These are phyloP conservation scores for Barbatosphaeria neglecta DNA, from an alignment of 495 filamentous ascomycete species.

Conservation along the genomic window DNA sequence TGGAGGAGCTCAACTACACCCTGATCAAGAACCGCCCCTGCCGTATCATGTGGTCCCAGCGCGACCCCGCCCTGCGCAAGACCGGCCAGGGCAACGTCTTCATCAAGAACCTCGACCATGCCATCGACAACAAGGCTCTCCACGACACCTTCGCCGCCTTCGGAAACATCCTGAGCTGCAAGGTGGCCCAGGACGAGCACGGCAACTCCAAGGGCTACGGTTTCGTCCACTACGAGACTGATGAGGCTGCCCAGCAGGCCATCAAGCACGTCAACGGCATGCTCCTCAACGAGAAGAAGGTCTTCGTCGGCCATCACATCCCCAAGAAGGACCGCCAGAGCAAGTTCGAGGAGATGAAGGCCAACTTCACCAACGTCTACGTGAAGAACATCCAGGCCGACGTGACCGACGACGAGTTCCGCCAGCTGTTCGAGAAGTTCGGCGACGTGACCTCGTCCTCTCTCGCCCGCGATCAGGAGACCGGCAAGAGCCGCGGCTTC, in stretches of 20 bases:
- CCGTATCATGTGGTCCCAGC: conserved; percentile 99
- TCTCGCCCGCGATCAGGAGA: conserved; percentile 71
- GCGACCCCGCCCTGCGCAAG: conserved; percentile 97
- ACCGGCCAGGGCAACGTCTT: conserved; percentile 99
- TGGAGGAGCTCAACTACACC: conserved; percentile 99
- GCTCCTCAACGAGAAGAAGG: conserved; percentile 99
- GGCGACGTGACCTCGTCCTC: conserved; percentile 95
- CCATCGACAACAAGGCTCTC: conserved; percentile 99
- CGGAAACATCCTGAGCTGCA: conserved; percentile 98
- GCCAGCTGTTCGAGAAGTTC: conserved; percentile 76
- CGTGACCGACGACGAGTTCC: conserved; percentile 87
- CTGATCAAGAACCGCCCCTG: conserved; percentile 97
- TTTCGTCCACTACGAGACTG: conserved; percentile 99
- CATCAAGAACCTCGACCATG: conserved; percentile 98
- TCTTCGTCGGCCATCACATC: conserved; percentile 98
- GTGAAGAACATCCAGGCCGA: conserved; percentile 95
- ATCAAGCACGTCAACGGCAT: conserved; percentile 99
- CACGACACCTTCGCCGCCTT: conserved; percentile 99
- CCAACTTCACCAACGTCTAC: conserved; percentile 99
- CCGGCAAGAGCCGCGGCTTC: conserved; percentile 88
- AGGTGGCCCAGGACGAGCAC: conserved; percentile 95
- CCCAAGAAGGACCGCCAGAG: conserved; percentile 99
- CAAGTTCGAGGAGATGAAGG: conserved; percentile 99
- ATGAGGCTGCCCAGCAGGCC: conserved; percentile 87
- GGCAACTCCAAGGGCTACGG: conserved; percentile 96